Percentiles rank a stretch among this genome's conserved stretches.
These are phyloP conservation scores for Yamadazyma kanchanaburiensis DNA, from an alignment of 1,139 yeast genomes.

Conservation along the genomic window DNA sequence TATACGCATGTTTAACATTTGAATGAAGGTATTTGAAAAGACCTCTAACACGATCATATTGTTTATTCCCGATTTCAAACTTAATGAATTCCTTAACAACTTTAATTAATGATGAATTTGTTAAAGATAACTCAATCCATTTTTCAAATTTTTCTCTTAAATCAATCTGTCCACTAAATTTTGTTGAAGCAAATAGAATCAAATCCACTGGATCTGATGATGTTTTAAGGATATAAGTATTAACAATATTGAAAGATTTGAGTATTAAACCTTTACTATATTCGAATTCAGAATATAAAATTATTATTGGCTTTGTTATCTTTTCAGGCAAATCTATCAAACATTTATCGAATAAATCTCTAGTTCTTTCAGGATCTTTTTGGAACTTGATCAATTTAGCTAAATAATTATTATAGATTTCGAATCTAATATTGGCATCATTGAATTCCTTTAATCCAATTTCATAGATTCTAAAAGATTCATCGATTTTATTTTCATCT, in stretches of 20 bases:
- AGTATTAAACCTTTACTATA: constrained; percentile 22
- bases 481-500: constrained; percentile 44
- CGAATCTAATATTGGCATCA: constrained; percentile 57
- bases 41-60: constrained; percentile 58
- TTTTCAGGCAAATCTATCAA: constrained; percentile 25
- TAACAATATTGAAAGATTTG: constrained; percentile 26
- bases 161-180: constrained; percentile 8
- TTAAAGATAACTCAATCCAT: constrained; percentile 9
- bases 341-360: constrained; percentile 73
- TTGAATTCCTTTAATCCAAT: constrained; percentile 57
- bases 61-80: constrained; percentile 47
- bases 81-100: constrained; percentile 38
- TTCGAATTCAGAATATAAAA: constrained; percentile 65
- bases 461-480: constrained; percentile 64
- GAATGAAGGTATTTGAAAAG: constrained; percentile 41
- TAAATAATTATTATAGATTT: constrained; percentile 72
- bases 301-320: constrained; percentile 44
- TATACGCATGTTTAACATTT: constrained; percentile 7
- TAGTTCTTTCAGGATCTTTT: constrained; percentile 50
- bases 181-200: constrained; percentile 6
- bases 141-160: constrained; percentile 9
- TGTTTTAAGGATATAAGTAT: constrained; percentile 7
- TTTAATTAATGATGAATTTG: constrained; percentile 23
- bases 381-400: constrained; percentile 41
- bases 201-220: constrained; percentile 9